Evolutionary conservation across 768 basidiomycete species (phyloP), one percentile per base, ranked within the genome.

Genomic region (Leccinum variicolor): DNA sequence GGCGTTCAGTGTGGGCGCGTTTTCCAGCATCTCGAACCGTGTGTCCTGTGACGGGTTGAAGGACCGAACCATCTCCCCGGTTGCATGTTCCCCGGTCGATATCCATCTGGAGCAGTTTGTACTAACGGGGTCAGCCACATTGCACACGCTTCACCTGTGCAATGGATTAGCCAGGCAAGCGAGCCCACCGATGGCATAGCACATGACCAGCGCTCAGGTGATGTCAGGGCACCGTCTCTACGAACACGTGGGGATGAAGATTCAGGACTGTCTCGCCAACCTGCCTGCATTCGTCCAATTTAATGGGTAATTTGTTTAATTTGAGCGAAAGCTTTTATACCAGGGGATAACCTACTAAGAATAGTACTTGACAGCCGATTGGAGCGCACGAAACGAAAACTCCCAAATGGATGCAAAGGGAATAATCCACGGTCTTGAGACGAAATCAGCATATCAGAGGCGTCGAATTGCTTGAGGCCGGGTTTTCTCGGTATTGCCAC

Each of bases 21-120:
- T 56, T 52, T 26, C 56, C 48, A 39, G 52, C 15, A 28, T 36
- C 60, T 60, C 43, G 33, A 58, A 41, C 23, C 29, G 23, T 55
- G 21, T 21, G 23, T 60, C 57, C 33, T 50, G 45, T 54, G 57
- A 49, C 46, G 43, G 39, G n/a, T 53, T 56, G 34, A 25, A 46
- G 50, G 50, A 50, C 29, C 29, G 21, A 39, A 50, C 36, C 41
- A 43, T 17, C 41, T n/a, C 49, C 29, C 26, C 48, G 25, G 31
- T 53, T 34, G 17, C 53, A 19, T 19, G 19, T 54, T 52, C 53
- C 43, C 46, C 34, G 34, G 47, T 13, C 25, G 2, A 15, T 19
- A 2, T 50, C 9, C 23, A 2, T 49, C 50, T 14, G 29, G 52
- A 50, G 23, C 13, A 19, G 45, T 17, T 46, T 23, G 43, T 50